Evolutionary conservation across 2,329 filamentous ascomycete species (phyloP).

Genomic region (Neocucurbitaria cava): DNA sequence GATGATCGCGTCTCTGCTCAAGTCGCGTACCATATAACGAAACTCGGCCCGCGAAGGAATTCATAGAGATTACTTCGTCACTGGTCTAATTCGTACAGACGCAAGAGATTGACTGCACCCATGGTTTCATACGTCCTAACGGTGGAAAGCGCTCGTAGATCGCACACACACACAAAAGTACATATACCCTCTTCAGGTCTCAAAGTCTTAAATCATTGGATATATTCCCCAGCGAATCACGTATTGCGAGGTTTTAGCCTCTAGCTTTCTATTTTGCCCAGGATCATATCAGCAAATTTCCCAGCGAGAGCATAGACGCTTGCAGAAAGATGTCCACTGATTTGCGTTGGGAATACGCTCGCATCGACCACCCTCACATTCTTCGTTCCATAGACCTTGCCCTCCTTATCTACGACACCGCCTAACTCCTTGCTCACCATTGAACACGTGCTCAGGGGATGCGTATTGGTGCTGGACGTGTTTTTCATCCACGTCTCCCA

Average conservation of each 20-base stretch:
- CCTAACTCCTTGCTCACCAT: conserved; percentile 43
- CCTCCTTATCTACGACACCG: conserved; percentile 43
- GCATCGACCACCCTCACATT: conserved; percentile 50
- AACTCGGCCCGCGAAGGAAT: too few species aligned
- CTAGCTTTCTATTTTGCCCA: conserved; percentile 21
- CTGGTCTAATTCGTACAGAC: too few species aligned
- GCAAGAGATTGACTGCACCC: too few species aligned
- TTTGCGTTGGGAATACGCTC: conserved; percentile 44
- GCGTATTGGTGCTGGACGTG: conserved; percentile 35
- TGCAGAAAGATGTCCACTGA: conserved; percentile 44
- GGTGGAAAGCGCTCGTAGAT: too few species aligned
- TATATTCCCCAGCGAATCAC: neutral
- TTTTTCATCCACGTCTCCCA: conserved; percentile 35
- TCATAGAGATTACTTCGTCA: too few species aligned
- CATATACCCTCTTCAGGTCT: too few species aligned
- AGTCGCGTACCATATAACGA: too few species aligned
- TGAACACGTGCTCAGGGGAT: conserved; percentile 43
- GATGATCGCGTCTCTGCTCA: too few species aligned
- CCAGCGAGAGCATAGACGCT: conserved; percentile 50
- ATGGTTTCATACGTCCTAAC: too few species aligned
- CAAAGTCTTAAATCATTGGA: neutral
- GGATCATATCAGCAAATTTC: conserved; percentile 39
- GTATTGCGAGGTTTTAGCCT: neutral
- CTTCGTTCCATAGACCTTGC: conserved; percentile 42
- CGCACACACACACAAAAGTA: too few species aligned